These are phyloP conservation scores for Clitoria ternatea DNA, from an alignment of 306 rosid species.

Conservation along the genomic window DNA sequence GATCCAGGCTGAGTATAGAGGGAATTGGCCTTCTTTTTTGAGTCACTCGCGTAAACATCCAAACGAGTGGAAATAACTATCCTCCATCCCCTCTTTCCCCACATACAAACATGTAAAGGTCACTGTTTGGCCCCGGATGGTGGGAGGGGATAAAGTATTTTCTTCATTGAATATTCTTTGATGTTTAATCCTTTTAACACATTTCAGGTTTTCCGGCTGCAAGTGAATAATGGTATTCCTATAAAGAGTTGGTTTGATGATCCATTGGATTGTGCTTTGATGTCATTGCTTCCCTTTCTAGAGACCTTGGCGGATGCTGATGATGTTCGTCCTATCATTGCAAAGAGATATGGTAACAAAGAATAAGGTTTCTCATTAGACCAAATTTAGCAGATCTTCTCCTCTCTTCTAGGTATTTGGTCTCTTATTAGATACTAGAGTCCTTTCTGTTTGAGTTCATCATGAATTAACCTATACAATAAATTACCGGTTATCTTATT, in stretches of 20 bases:
- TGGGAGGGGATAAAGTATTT: neutral
- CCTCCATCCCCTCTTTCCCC: neutral
- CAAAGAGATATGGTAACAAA: slow-evolving; percentile 81
- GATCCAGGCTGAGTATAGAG: neutral
- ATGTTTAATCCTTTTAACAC: slow-evolving; percentile 31
- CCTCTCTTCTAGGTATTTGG: slow-evolving; percentile 37
- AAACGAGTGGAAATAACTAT: neutral
- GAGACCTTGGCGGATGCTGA: slow-evolving; percentile 89
- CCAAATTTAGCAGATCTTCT: slow-evolving; percentile 53
- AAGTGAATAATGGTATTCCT: slow-evolving; percentile 98
- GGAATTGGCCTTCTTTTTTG: neutral
- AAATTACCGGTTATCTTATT: slow-evolving; percentile 47
- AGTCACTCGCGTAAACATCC: neutral
- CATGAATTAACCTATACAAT: slow-evolving; percentile 65
- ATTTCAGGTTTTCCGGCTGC: slow-evolving; percentile 95
- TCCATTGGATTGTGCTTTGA: slow-evolving; percentile 71
- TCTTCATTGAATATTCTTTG: slow-evolving; percentile 4
- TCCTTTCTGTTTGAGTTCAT: slow-evolving; percentile 42
- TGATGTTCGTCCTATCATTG: slow-evolving; percentile 96
- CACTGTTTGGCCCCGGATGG: neutral
- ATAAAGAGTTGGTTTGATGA: slow-evolving; percentile 99
- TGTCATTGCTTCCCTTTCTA: slow-evolving; percentile 93
- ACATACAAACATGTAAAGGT: neutral
- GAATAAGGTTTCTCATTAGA: slow-evolving; percentile 72
- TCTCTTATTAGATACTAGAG: slow-evolving; percentile 50